Conservation (phyloP, 306 rosid genomes). For the Fragaria iinumae region DNA sequence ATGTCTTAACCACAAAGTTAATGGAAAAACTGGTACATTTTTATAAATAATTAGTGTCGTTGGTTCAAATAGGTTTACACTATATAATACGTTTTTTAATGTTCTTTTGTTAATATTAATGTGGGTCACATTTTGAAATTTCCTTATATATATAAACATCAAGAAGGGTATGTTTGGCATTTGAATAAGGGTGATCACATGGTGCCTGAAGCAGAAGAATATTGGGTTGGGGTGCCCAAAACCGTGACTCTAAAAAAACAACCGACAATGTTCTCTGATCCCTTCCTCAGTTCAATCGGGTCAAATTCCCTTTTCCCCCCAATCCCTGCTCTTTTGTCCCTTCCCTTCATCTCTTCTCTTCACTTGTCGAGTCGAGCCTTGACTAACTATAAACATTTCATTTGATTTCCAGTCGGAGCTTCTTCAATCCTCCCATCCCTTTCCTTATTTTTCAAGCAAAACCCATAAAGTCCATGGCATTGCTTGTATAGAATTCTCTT, state of each 20-base stretch:
- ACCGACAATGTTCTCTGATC: slow-evolving; percentile 36
- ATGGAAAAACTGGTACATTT: too few relatives aligned
- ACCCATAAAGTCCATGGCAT: background rate
- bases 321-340: slow-evolving; percentile 24
- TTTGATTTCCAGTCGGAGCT: slow-evolving; percentile 4
- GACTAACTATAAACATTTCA: background rate
- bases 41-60: too few relatives aligned
- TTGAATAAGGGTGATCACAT: slow-evolving; percentile 20
- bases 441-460: slow-evolving; percentile 7
- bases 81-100: too few relatives aligned
- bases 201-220: slow-evolving; percentile 26
- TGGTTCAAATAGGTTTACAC: too few relatives aligned
- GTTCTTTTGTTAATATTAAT: too few relatives aligned
- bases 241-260: background rate
- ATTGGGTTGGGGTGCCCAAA: slow-evolving; percentile 30
- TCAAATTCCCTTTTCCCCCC: slow-evolving; percentile 6
- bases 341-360: background rate
- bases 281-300: background rate
- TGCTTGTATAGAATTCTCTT: background rate
- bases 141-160: background rate
- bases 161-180: background rate
- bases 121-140: too few relatives aligned
- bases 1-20: too few relatives aligned
- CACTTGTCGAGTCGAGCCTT: background rate
- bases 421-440: background rate